phyloP scores from a whole-genome alignment of 2,329 filamentous ascomycete species.

The Aspergillus sojae region DNA sequence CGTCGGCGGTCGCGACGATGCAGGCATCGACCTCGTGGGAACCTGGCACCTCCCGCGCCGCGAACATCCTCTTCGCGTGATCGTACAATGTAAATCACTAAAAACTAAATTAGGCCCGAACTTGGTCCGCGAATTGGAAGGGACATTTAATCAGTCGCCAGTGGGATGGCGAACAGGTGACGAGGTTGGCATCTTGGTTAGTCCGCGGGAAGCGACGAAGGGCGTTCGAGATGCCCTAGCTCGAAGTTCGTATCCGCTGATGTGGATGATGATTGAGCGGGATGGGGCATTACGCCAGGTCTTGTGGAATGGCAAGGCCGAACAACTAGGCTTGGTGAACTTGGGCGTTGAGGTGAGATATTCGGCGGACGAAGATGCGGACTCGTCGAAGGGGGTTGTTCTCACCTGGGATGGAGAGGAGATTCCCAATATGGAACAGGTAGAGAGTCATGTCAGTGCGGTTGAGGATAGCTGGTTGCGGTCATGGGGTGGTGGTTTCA shows the following conservation, averaged over 20 bases:
- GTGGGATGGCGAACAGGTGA: constrained; percentile 67
- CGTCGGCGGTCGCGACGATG: constrained; percentile 49
- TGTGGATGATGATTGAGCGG: constrained; percentile 55
- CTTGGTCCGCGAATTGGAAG: constrained; percentile 54
- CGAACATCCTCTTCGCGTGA: constrained; percentile 40
- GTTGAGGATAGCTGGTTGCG: constrained; percentile 4
- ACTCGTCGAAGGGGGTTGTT: constrained; percentile 27
- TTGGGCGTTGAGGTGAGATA: constrained; percentile 44
- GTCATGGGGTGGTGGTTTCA: not conserved
- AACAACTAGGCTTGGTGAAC: constrained; percentile 41
- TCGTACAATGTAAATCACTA: constrained; percentile 52
- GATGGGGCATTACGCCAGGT: constrained; percentile 44
- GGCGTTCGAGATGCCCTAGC: constrained; percentile 75
- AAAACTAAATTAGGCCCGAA: constrained; percentile 47
- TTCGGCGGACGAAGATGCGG: constrained; percentile 17
- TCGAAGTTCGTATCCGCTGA: constrained; percentile 69
- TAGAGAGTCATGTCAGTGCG: constrained; percentile 35
- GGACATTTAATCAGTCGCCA: constrained; percentile 74
- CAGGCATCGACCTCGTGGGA: constrained; percentile 51
- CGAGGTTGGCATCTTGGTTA: constrained; percentile 72
- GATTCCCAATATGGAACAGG: constrained; percentile 35
- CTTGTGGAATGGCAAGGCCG: constrained; percentile 48
- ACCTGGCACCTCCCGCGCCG: constrained; percentile 46
- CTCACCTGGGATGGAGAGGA: constrained; percentile 43
- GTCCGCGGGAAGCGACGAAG: constrained; percentile 70